Evolutionary conservation across 2,329 filamentous ascomycete genomes (phyloP).

Genomic region (Diaporthe citrichinensis): DNA sequence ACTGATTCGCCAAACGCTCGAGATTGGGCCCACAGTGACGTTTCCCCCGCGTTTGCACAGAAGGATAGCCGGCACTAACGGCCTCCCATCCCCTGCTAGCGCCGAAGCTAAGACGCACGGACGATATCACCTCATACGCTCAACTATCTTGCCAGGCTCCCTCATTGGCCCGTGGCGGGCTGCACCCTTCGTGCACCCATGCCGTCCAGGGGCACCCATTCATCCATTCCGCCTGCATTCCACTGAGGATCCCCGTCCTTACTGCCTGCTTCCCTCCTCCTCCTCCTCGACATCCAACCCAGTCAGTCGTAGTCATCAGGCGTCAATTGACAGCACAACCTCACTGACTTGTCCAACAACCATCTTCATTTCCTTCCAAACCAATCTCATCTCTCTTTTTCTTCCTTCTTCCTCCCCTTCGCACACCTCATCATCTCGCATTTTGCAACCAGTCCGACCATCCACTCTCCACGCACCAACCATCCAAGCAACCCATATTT

Average conservation of each 20-base stretch:
- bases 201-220: slow-evolving; percentile 25
- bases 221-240: slow-evolving; percentile 18
- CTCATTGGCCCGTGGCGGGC: slow-evolving; percentile 6
- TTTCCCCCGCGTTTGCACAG: slow-evolving; percentile 36
- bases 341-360: slow-evolving; percentile 6
- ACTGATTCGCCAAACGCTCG: slow-evolving; percentile 32
- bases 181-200: slow-evolving; percentile 20
- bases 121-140: slow-evolving; percentile 15
- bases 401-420: not conserved
- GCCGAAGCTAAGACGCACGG: slow-evolving; percentile 19
- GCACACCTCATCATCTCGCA: not conserved
- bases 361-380: slow-evolving; percentile 17
- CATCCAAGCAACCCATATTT: slow-evolving; percentile 15
- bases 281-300: not conserved
- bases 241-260: slow-evolving; percentile 14
- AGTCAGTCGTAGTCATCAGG: not conserved
- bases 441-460: not conserved
- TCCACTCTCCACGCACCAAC: not conserved
- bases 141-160: not conserved
- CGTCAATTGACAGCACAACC: slow-evolving; percentile 20
- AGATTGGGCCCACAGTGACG: slow-evolving; percentile 27
- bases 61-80: slow-evolving; percentile 27
- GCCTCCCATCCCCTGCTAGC: not conserved
- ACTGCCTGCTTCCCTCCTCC: slow-evolving; percentile 16
- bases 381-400: not conserved